phyloP scores from a whole-genome alignment of 805 yeast genomes.

The Metschnikowia henanensis region DNA sequence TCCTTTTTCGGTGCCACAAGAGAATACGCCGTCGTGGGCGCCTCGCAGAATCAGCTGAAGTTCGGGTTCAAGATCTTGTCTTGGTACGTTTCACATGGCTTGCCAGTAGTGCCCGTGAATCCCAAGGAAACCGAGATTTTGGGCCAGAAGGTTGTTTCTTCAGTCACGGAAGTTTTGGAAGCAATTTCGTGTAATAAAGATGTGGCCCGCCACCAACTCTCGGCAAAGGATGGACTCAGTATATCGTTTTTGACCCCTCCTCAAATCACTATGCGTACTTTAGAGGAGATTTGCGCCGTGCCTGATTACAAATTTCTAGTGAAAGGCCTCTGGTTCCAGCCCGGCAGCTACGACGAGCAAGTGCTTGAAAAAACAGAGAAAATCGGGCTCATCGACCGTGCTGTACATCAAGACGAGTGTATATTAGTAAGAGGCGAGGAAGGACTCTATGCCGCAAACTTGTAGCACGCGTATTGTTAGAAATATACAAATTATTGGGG shows the following conservation, averaged over 20 bases:
- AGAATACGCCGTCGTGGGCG: conserved; percentile 68
- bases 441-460: conserved; percentile 40
- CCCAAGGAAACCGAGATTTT: conserved; percentile 52
- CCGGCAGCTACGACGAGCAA: conserved; percentile 65
- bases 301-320: conserved; percentile 39
- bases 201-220: conserved; percentile 25
- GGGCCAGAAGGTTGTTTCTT: conserved; percentile 38
- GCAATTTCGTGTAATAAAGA: conserved; percentile 20
- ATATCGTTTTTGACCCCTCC: conserved; percentile 81
- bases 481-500: no score
- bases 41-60: conserved; percentile 60
- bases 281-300: conserved; percentile 39
- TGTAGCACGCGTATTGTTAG: conserved; percentile 22
- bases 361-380: conserved; percentile 45
- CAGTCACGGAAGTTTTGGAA: conserved; percentile 29
- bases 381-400: conserved; percentile 32
- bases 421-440: conserved; percentile 68
- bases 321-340: conserved; percentile 78
- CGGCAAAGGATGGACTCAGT: conserved; percentile 46
- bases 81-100: conserved; percentile 61
- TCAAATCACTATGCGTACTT: conserved; percentile 42
- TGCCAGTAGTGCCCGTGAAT: conserved; percentile 68
- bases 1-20: conserved; percentile 52
- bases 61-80: conserved; percentile 67
- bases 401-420: conserved; percentile 59